Evolutionary conservation across 805 yeast species (phyloP).

Genomic region (Candida ascalaphidarum): DNA sequence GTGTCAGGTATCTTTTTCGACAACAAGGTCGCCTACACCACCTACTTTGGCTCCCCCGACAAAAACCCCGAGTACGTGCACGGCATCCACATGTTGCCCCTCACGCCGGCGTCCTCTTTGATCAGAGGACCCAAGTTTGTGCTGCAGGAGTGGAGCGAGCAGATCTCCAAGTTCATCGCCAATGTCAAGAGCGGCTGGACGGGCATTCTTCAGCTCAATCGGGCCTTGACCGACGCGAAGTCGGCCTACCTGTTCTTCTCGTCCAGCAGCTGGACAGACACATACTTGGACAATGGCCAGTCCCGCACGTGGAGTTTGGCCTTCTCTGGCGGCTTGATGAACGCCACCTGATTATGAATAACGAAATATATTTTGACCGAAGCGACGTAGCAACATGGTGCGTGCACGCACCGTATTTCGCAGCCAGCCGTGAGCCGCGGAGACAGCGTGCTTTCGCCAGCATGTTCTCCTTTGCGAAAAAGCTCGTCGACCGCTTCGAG

Average conservation of each 20-base stretch:
- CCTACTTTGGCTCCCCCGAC: constrained; percentile 12
- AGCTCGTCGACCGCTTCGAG: constrained; percentile 31
- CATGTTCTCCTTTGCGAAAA: constrained; percentile 39
- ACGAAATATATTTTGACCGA: neutral
- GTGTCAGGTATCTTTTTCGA: constrained; percentile 16
- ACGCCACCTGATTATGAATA: constrained; percentile 6
- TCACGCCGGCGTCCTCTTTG: constrained; percentile 15
- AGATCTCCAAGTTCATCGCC: constrained; percentile 21
- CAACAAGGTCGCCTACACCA: constrained; percentile 15
- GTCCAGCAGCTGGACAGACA: constrained; percentile 13
- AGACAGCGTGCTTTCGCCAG: neutral
- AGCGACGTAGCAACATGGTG: neutral
- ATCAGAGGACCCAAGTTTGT: constrained; percentile 10
- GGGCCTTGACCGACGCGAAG: constrained; percentile 36
- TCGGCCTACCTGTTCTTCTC: constrained; percentile 53
- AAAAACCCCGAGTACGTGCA: constrained; percentile 13
- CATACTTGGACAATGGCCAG: constrained; percentile 52
- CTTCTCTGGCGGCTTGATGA: constrained; percentile 42
- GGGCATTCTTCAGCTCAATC: constrained; percentile 42
- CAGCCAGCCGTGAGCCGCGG: neutral
- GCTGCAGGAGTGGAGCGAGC: constrained; percentile 16
- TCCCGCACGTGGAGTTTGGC: constrained; percentile 57
- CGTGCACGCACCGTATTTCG: neutral
- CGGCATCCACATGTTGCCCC: constrained; percentile 18
- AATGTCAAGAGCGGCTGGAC: constrained; percentile 53